Evolutionary conservation across 805 yeast species (phyloP).

Genomic region (Debaryomyces tyrocola): DNA sequence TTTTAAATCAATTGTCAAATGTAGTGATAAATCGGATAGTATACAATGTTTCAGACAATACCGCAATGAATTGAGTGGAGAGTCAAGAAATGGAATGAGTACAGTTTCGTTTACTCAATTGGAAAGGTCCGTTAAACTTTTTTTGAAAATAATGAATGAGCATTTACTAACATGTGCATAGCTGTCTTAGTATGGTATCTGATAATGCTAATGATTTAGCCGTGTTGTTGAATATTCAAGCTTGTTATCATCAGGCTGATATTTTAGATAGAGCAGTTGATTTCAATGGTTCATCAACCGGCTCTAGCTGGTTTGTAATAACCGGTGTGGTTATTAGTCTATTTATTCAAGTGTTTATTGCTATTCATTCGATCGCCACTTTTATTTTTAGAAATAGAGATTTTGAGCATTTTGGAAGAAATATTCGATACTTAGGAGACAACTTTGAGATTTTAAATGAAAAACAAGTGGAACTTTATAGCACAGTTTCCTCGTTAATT

Average conservation of each 20-base stretch:
- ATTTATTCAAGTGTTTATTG: conserved; percentile 7
- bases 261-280: conserved; percentile 11
- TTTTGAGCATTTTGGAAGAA: not conserved
- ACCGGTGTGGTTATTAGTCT: conserved; percentile 7
- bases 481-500: not conserved
- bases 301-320: conserved; percentile 7
- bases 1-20: conserved; percentile 12
- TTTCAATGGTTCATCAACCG: conserved; percentile 1
- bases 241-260: conserved; percentile 24
- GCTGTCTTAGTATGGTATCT: conserved; percentile 16
- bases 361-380: conserved; percentile 5
- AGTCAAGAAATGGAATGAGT: conserved; percentile 5
- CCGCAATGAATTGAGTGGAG: conserved; percentile 8
- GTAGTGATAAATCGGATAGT: conserved; percentile 20
- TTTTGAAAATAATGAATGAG: not conserved
- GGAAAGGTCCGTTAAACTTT: conserved; percentile 13
- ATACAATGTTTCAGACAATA: conserved; percentile 15
- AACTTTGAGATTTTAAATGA: conserved; percentile 5
- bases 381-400: conserved; percentile 6
- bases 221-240: conserved; percentile 20
- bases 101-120: conserved; percentile 8
- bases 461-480: not conserved
- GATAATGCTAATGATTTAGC: conserved; percentile 16
- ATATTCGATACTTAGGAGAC: conserved; percentile 1
- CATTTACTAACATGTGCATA: conserved; percentile 1